A percentile compares a stretch with the other conserved stretches of the same genome.
phyloP scores from a whole-genome alignment of 169 alveolate genomes.

The Cryptosporidium meleagridis region DNA sequence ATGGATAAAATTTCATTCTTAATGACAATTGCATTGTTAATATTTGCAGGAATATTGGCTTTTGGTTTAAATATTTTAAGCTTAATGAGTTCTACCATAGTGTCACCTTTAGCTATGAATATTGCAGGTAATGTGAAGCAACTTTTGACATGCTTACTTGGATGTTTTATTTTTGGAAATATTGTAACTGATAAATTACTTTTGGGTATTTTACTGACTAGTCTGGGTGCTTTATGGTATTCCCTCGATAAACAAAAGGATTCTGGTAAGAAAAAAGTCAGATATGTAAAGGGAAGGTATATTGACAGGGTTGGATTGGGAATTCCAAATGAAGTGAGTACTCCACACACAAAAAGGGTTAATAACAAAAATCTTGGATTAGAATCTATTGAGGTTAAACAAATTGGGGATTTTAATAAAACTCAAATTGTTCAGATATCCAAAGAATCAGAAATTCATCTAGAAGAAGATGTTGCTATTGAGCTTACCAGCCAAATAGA shows the following conservation, averaged over 20 bases:
- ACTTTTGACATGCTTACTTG: constrained; percentile 42
- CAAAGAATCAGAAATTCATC: neutral
- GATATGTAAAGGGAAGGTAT: constrained; percentile 42
- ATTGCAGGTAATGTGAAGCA: constrained; percentile 77
- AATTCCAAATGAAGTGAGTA: neutral
- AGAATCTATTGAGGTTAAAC: neutral
- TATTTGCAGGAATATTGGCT: constrained; percentile 56
- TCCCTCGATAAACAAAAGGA: constrained; percentile 26
- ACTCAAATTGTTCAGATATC: neutral
- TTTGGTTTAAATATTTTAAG: constrained; percentile 47
- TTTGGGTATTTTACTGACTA: constrained; percentile 39
- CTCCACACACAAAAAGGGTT: neutral
- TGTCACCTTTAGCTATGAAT: constrained; percentile 70
- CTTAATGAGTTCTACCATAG: constrained; percentile 28
- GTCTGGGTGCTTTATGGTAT: constrained; percentile 74
- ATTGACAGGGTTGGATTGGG: constrained; percentile 29
- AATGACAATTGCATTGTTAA: neutral
- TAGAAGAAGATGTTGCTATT: neutral
- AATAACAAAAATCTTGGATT: neutral
- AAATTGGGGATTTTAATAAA: neutral
- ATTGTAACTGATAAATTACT: constrained; percentile 29
- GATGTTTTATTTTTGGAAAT: constrained; percentile 51
- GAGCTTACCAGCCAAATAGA: neutral
- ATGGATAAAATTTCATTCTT: neutral
- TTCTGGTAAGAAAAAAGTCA: neutral